These are phyloP conservation scores for Pichia pseudocactophila DNA, from an alignment of 805 yeast genomes.

Conservation along the genomic window DNA sequence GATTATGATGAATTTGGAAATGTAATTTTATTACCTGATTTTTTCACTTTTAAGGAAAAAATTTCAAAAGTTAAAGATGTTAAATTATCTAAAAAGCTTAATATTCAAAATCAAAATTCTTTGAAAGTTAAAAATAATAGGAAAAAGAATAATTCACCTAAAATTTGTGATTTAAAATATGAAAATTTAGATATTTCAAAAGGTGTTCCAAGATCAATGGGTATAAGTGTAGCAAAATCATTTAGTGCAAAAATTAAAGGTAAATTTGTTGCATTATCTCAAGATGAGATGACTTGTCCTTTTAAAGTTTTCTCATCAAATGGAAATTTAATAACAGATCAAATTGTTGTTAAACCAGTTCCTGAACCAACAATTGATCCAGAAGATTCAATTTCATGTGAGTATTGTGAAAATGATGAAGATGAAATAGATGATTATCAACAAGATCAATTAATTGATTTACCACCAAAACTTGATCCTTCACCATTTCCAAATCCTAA, in stretches of 20 bases:
- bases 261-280: constrained; percentile 36
- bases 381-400: constrained; percentile 4
- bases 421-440: neutral
- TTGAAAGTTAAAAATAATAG: neutral
- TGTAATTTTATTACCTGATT: constrained; percentile 37
- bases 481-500: too few relatives aligned
- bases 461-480: too few relatives aligned
- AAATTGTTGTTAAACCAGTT: constrained; percentile 19
- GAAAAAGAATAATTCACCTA: constrained; percentile 5
- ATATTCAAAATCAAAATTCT: constrained; percentile 13
- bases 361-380: constrained; percentile 18
- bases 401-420: constrained; percentile 2
- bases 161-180: constrained; percentile 32
- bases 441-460: too few relatives aligned
- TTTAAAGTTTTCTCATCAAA: constrained; percentile 35
- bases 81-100: constrained; percentile 16
- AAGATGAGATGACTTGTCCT: constrained; percentile 32
- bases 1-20: constrained; percentile 35
- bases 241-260: constrained; percentile 31
- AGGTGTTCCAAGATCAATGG: constrained; percentile 40
- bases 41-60: constrained; percentile 34
- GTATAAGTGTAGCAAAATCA: constrained; percentile 6
- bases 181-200: constrained; percentile 33
- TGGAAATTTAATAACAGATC: constrained; percentile 28
- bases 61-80: constrained; percentile 29